Conservation (phyloP, 1,139 yeast species). For the Sugiyamaella pinicola region DNA sequence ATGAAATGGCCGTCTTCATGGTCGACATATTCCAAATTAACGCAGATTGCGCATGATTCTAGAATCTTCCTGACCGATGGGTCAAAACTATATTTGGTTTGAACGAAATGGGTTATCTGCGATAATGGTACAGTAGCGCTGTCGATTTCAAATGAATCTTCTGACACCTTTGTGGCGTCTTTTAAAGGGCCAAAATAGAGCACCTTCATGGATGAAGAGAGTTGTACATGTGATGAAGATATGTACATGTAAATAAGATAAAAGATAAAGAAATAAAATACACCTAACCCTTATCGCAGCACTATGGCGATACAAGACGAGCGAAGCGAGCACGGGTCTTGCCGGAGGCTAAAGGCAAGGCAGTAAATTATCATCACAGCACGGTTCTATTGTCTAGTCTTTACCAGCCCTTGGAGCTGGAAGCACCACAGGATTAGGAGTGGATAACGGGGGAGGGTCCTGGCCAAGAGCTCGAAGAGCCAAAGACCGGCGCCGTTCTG, state of each 20-base stretch:
- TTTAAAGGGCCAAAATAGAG: conserved; percentile 32
- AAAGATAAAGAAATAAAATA: not conserved
- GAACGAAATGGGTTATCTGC: not conserved
- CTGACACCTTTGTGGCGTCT: conserved; percentile 22
- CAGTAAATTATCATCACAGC: not conserved
- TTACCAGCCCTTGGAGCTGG: conserved; percentile 26
- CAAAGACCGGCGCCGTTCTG: conserved; percentile 86
- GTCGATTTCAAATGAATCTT: conserved; percentile 8
- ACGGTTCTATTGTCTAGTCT: conserved; percentile 7
- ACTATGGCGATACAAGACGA: not conserved
- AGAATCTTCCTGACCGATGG: conserved; percentile 30
- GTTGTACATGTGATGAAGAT: not conserved
- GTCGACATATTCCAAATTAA: conserved; percentile 42
- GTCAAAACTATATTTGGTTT: conserved; percentile 4
- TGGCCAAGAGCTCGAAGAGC: conserved; percentile 84
- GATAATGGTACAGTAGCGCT: not conserved
- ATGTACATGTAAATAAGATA: not conserved
- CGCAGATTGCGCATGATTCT: conserved; percentile 40
- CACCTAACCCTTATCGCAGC: not conserved
- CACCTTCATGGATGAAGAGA: conserved; percentile 26
- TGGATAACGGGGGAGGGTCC: conserved; percentile 17
- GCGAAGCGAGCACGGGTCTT: conserved; percentile 6
- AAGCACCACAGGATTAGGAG: conserved; percentile 28
- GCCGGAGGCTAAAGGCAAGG: conserved; percentile 5
- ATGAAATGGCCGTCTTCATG: conserved; percentile 24